Conservation (phyloP, 352 stramenopile genomes). For the Phytopythium mirpurense region DNA sequence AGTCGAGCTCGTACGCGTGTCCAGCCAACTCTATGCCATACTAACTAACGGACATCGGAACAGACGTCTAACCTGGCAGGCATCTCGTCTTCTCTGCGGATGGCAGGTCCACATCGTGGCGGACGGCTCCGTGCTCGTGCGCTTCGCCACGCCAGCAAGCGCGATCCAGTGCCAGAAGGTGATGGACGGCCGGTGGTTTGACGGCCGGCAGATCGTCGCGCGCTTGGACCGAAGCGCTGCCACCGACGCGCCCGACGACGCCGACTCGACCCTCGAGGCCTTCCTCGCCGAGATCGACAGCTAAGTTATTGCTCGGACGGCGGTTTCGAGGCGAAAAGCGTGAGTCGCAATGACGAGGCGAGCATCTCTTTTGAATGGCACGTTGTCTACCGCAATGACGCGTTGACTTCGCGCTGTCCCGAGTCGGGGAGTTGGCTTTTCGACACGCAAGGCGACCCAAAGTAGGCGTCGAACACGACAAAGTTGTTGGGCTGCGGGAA, state of each 20-base stretch:
- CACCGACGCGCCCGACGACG: conserved; percentile 54
- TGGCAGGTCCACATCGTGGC: conserved; percentile 54
- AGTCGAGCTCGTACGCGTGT: conserved; percentile 38
- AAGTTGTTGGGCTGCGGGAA: conserved; percentile 82
- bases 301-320: conserved; percentile 18
- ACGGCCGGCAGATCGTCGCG: conserved; percentile 57
- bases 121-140: conserved; percentile 55
- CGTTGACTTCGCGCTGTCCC: too few species aligned
- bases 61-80: too few species aligned
- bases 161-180: conserved; percentile 70
- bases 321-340: too few species aligned
- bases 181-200: conserved; percentile 80
- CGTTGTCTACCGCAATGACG: too few species aligned
- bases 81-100: too few species aligned
- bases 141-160: conserved; percentile 41
- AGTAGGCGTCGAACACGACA: conserved; percentile 77
- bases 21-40: too few species aligned
- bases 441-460: too few species aligned
- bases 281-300: conserved; percentile 66
- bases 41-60: too few species aligned
- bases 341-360: too few species aligned
- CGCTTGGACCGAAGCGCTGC: conserved; percentile 54
- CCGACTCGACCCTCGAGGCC: conserved; percentile 66
- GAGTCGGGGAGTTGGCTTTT: too few species aligned
- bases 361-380: too few species aligned